Base-by-base conservation (phyloP, 2,329 filamentous ascomycete genomes). In the Juglanconis sp. region DNA sequence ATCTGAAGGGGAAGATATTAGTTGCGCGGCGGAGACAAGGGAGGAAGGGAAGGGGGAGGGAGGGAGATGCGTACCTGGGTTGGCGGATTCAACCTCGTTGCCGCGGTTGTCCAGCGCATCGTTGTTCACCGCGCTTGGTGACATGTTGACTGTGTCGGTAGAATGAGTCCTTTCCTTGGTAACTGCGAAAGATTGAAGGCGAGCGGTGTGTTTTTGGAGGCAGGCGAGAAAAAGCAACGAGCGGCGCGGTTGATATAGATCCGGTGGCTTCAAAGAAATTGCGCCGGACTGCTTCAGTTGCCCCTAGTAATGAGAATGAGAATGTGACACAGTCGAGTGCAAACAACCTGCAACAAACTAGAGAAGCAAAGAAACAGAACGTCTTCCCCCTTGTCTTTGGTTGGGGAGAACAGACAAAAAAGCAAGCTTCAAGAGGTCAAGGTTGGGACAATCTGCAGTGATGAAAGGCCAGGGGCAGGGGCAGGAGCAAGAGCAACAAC, bases 1-100 rank as follows among this genome's bases (percentile, higher is more conserved):
- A 48, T 77, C 75, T 75, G 24, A 48, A 30, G 2, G 34, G 11
- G 17, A 31, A 6, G 4, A 11, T 13, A 3, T 24, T 8, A 13
- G 8, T 6, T 40, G 35, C n/a, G 44, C 8, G 15, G 24, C 7
- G 17, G n/a, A 1, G 17, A 6, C 4, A 31, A 11, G 11, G 6
- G 30, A 5, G 24, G 17, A 9, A 13, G n/a, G 6, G n/a, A 24
- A 4, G 8, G 9, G 17, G 4, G 34, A 13, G 11, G 5, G 6
- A n/a, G 8, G 3, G 42, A 30, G 7, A 35, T 7, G 2, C 57
- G 34, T 46, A 62, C 62, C 62, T 62, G 62, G 62, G 40, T 57
- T 38, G 34, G 62, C 62, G 13, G 17, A n/a, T 24, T 47, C 32
- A 42, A 57, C 30, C 52, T 56, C 30, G n/a, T 56, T 17, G 44